Base-by-base conservation (phyloP, 108 stramenopile species). In the Heterococcus sp. region DNA sequence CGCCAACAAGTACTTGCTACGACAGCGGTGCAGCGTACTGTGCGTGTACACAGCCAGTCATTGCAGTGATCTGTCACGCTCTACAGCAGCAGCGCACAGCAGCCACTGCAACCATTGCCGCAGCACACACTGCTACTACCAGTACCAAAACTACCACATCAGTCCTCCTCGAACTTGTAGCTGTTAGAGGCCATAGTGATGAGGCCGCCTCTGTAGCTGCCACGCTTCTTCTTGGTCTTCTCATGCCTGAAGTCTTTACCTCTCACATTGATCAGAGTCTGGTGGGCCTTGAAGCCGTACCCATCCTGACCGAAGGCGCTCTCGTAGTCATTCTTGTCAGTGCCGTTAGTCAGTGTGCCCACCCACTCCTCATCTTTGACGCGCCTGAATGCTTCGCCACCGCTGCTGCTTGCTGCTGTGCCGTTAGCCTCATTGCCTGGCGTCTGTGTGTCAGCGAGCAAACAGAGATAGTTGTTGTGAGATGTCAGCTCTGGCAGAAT, bases 231-330 rank as follows among this genome's bases (percentile, higher is more conserved):
- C 87, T 99, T 99, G 33, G 94, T 99, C 89, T 99, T 99, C 89
- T 98, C 99, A 69, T 97, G 94, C 68, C 93, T 91, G 75, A 99
- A 99, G 72, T 96, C 94, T 83, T 96, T 98, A 30, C 99, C 99
- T 33, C 95, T 88, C 3, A 96, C 95, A 39, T 90, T 86, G 74
- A 96, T 71, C 34, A 99, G 87, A 73, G 94, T 96, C 76, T 95
- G 91, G 68, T 90, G 93, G 1, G 97, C 95, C 76, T 91, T 94
- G 33, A 90, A 88, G 38, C 99, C 99, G 86, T 93, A 99, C 32
- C 99, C 99, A n/a, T 88, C 78, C 11, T 87, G 76, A 35, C 99
- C 97, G 82, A 98, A 99, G 0, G 93, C 90, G 21, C 90, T 94
- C 68, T 75, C 83, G 37, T 84, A 85, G n/a, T 71, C 97, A 84